Evolutionary conservation across 192 early-diverging fungal genomes (phyloP), one percentile per base, ranked within the genome.

Genomic region (Pilaira anomala): DNA sequence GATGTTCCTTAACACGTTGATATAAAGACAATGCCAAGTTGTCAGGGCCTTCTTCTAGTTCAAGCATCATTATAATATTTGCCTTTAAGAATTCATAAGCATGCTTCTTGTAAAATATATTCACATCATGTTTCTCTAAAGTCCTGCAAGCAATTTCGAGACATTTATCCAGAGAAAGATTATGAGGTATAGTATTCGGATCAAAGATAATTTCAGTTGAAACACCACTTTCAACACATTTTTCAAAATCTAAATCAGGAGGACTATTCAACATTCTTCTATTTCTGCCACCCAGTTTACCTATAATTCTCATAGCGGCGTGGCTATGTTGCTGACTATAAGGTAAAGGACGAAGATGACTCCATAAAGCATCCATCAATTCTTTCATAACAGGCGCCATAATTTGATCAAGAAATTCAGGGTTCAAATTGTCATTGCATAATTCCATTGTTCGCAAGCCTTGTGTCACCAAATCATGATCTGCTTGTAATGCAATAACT

Each of bases 201-300:
- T 81, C 78, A 68, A 92, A 90, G 24, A 76, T 61, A 36, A 92
- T 60, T 45, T 78, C 73, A 26, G 87, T 48, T 40, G 88, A 84
- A 45, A 92, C 64, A 24, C 82, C 85, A 51, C 61, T 73, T 51
- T 87, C 80, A 8, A 73, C 68, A 28, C 76, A 76, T 11, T 66
- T 49, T 8, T 71, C 62, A 46, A 72, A 71, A 22, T 69, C 53
- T 28, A 89, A 72, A 36, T 78, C 75, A 36, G 84, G 83, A 16
- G 89, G 85, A 39, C 85, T 87, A 54, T 85, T 84, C 19, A 98
- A 75, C 80, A 94, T 85, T 30, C 92, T 78, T 46, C 96, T 83
- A 74, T 99, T 99, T 24, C 95, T 78, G 1, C 98, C 98, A n/a
- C 98, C 98, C 28, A 99, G 85, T 71, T 98, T 98, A 8, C 98